These are phyloP conservation scores for Colletotrichum magnum DNA, from an alignment of 2,329 filamentous ascomycete species.

Conservation along the genomic window DNA sequence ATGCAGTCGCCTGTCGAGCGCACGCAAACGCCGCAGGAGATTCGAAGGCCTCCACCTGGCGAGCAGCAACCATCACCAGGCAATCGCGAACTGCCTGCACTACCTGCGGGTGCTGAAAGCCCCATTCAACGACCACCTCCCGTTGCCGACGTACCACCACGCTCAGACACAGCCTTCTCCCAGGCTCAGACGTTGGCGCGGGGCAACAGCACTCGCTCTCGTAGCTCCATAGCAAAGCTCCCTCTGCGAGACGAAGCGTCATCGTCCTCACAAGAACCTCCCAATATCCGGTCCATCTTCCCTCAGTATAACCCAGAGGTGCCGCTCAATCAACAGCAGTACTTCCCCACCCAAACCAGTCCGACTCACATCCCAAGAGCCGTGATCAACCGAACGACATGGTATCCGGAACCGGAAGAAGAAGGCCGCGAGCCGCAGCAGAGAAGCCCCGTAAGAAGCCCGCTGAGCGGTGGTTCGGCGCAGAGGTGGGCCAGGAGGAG, in stretches of 20 bases:
- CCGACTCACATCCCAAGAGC: slow-evolving; percentile 74
- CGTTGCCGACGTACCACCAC: slow-evolving; percentile 58
- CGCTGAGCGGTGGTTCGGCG: slow-evolving; percentile 21
- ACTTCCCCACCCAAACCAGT: slow-evolving; percentile 77
- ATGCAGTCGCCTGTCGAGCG: slow-evolving; percentile 52
- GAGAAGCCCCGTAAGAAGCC: slow-evolving; percentile 32
- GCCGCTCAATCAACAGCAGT: slow-evolving; percentile 76
- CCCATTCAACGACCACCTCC: slow-evolving; percentile 57
- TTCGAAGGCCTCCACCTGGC: slow-evolving; percentile 38
- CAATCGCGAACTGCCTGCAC: slow-evolving; percentile 26
- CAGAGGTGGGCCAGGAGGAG: slow-evolving; percentile 46
- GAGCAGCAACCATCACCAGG: slow-evolving; percentile 23
- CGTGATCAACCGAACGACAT: slow-evolving; percentile 76
- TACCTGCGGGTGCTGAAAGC: slow-evolving; percentile 39
- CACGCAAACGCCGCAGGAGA: slow-evolving; percentile 47
- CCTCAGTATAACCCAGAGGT: slow-evolving; percentile 79
- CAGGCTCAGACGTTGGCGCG: slow-evolving; percentile 65
- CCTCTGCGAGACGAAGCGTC: slow-evolving; percentile 57
- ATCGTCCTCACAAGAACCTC: slow-evolving; percentile 46
- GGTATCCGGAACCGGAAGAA: slow-evolving; percentile 58
- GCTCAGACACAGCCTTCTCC: slow-evolving; percentile 66
- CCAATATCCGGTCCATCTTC: slow-evolving; percentile 78
- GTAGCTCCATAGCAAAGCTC: slow-evolving; percentile 71
- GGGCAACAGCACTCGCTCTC: slow-evolving; percentile 63
- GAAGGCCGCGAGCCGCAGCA: slow-evolving; percentile 42